Percentiles rank a stretch among this genome's conserved stretches.
phyloP scores from a whole-genome alignment of 2,329 filamentous ascomycete genomes.

The Aspergillus viridinutans region DNA sequence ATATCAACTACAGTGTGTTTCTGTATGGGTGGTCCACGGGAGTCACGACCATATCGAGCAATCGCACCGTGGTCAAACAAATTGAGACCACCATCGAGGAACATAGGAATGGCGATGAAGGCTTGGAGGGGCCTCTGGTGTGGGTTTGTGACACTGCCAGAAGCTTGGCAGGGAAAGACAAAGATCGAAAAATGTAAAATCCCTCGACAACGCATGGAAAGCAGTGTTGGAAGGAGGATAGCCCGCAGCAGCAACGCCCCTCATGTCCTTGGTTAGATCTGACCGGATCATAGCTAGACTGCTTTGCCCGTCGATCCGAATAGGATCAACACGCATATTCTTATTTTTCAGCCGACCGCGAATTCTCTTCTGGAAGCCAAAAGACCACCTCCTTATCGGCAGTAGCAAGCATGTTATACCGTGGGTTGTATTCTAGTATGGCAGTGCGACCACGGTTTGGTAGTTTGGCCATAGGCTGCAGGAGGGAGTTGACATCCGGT shows the following conservation, averaged over 20 bases:
- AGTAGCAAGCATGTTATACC: constrained; percentile 86
- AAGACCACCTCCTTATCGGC: constrained; percentile 81
- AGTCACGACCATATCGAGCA: constrained; percentile 66
- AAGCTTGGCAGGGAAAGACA: constrained; percentile 65
- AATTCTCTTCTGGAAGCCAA: constrained; percentile 65
- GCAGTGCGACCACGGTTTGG: constrained; percentile 58
- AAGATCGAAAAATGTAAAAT: constrained; percentile 35
- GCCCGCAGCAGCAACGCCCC: not conserved
- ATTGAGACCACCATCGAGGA: constrained; percentile 58
- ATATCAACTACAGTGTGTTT: constrained; percentile 67
- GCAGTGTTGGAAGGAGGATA: not conserved
- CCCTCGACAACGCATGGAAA: not conserved
- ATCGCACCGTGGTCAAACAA: constrained; percentile 62
- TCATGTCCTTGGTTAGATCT: not conserved
- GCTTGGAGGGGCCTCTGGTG: constrained; percentile 56
- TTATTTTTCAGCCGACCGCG: constrained; percentile 33
- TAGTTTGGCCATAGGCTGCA: constrained; percentile 38
- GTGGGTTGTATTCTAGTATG: constrained; percentile 81
- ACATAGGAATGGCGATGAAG: constrained; percentile 44
- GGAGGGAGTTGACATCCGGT: constrained; percentile 52
- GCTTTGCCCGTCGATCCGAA: not conserved
- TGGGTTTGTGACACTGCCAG: constrained; percentile 63
- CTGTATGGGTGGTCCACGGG: constrained; percentile 64
- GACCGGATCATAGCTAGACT: not conserved
- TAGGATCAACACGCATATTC: not conserved